These are phyloP conservation scores for Lyophyllum shimeji DNA, from an alignment of 768 basidiomycete species.

Conservation along the genomic window DNA sequence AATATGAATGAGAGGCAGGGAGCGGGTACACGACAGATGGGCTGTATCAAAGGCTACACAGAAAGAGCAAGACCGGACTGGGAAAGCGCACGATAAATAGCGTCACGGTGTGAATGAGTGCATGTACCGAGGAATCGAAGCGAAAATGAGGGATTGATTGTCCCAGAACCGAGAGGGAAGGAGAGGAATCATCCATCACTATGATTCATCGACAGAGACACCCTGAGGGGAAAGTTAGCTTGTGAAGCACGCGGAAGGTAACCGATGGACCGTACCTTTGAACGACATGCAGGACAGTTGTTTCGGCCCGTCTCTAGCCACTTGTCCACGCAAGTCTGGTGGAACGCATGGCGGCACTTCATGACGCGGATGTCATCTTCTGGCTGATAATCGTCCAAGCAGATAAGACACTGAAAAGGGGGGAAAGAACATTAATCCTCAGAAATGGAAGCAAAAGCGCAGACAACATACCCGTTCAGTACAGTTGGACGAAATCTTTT, in stretches of 20 bases:
- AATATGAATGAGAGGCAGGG: constrained; percentile 5
- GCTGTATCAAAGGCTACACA: constrained; percentile 1
- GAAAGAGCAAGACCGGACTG: neutral
- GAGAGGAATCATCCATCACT: neutral
- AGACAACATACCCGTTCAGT: constrained; percentile 63
- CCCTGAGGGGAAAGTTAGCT: constrained; percentile 23
- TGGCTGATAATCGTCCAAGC: constrained; percentile 79
- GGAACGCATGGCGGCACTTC: constrained; percentile 87
- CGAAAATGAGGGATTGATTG: neutral
- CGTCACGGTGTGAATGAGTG: neutral
- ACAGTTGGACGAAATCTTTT: constrained; percentile 74
- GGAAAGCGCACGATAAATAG: neutral
- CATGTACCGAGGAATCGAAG: neutral
- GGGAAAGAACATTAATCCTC: neutral
- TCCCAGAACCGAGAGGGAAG: neutral
- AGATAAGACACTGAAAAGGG: constrained; percentile 70
- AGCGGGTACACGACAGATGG: neutral
- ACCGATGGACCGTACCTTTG: constrained; percentile 49
- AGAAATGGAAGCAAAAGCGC: neutral
- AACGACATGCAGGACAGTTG: constrained; percentile 90
- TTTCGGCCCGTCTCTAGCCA: constrained; percentile 87
- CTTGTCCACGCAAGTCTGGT: constrained; percentile 82
- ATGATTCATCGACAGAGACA: constrained; percentile 25
- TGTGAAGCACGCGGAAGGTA: neutral
- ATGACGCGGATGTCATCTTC: constrained; percentile 83